Conservation (phyloP, 2,329 filamentous ascomycete species). For the Colletotrichum sp. region DNA sequence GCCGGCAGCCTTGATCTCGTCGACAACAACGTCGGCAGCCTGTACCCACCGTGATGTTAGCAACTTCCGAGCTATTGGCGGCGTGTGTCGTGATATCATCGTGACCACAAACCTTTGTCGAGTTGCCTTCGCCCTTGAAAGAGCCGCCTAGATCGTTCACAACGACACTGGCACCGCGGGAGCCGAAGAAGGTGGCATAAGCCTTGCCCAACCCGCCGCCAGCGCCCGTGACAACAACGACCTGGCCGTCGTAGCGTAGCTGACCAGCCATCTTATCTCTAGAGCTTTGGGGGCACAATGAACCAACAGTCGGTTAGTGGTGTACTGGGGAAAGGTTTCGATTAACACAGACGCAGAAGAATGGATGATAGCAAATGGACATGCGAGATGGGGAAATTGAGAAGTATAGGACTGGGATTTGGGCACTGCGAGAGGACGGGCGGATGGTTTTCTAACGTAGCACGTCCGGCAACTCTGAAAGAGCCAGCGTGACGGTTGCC, state of each 20-base stretch:
- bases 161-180: constrained; percentile 90
- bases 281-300: neutral
- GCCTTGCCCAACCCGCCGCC: constrained; percentile 81
- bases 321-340: neutral
- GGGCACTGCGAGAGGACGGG: neutral
- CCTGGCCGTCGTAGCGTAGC: constrained; percentile 84
- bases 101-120: constrained; percentile 71
- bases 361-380: neutral
- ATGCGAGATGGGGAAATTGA: neutral
- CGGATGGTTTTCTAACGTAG: constrained; percentile 4
- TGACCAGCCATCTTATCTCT: constrained; percentile 64
- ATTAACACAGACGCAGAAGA: neutral
- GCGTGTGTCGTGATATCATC: neutral
- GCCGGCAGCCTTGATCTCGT: constrained; percentile 84
- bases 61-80: neutral
- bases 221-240: constrained; percentile 82
- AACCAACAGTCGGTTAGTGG: neutral
- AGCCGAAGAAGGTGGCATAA: constrained; percentile 90
- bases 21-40: constrained; percentile 83
- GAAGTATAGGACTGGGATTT: no score
- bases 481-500: constrained; percentile 10
- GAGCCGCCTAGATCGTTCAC: constrained; percentile 96
- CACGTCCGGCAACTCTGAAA: constrained; percentile 11
- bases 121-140: constrained; percentile 90
- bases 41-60: constrained; percentile 40